Base-by-base conservation (phyloP, 208 protist genomes). In the Herpetomonas samuelpessoai region DNA sequence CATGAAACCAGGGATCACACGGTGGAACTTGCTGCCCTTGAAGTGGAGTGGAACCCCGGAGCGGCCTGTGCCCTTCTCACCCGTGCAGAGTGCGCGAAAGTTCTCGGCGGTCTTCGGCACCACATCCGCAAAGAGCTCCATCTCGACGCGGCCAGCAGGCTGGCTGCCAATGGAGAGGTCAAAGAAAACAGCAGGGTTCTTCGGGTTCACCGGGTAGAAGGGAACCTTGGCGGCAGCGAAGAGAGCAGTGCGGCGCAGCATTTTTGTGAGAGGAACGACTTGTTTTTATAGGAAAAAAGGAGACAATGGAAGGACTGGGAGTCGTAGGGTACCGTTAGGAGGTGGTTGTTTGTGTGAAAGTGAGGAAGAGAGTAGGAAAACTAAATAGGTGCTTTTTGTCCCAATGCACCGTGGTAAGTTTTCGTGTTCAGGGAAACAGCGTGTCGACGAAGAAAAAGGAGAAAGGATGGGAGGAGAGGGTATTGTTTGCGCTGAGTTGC, bases 41-140 rank as follows among this genome's bases (percentile, higher is more conserved):
- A 86, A 99, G 65, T 96, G 92, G 10, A 99, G 82, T 21, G 81
- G 80, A 53, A 97, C 97, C 27, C 95, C 93, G 18, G 66, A 86
- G 22, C 76, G 83, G 18, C 90, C 83, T 29, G 86, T 64, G 29
- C 91, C 85, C 71, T 96, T 87, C 66, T 97, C 93, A 48, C 95
- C 93, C 0, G 91, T 98, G 77, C 85, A 95, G 1, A 98, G 71
- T 2, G 84, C 86, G 57, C 91, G 78, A 60, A 98, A 98, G 78
- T 98, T 98, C 57, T 98, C 91, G 12, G 88, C 92, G 7, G 97
- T 98, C 63, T 97, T 97, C 35, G 97, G 95, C n/a, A 96, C 91
- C 16, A 74, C 66, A 55, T 88, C 79, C 64, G 83, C 81, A 65
- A 93, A 98, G 10, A 98, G 76, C 71, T 97, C 93, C 59, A 98